Evolutionary conservation across 2,329 filamentous ascomycete genomes (phyloP).

Genomic region (Pyrenochaeta sp.): DNA sequence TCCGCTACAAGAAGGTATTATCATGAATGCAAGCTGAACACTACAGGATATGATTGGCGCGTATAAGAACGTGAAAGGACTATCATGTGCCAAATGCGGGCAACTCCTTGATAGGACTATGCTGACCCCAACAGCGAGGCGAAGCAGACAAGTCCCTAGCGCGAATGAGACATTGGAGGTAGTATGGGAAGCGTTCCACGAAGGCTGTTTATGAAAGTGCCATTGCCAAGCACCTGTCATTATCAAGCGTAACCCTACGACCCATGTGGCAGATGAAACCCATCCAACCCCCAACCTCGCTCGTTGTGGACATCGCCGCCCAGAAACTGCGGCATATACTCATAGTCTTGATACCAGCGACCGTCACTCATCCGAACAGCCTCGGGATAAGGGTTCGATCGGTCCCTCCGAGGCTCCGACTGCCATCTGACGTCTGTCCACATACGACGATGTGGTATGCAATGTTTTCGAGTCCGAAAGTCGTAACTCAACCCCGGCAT

Average conservation of each 20-base stretch:
- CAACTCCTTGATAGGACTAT: constrained; percentile 37
- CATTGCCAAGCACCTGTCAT: no score
- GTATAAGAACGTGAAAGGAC: constrained; percentile 44
- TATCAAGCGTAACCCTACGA: neutral
- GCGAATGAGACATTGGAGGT: constrained; percentile 26
- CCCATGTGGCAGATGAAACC: neutral
- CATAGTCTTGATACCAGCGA: constrained; percentile 32
- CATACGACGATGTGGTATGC: constrained; percentile 26
- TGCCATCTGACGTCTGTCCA: constrained; percentile 48
- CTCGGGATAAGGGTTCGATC: constrained; percentile 27
- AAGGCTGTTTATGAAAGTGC: constrained; percentile 38
- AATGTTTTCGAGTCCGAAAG: constrained; percentile 46
- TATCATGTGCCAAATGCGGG: constrained; percentile 43
- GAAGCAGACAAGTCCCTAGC: constrained; percentile 31
- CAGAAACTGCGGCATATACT: constrained; percentile 18
- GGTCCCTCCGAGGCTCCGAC: constrained; percentile 26
- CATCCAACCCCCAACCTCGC: neutral
- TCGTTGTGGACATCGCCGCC: constrained; percentile 6
- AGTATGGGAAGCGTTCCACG: constrained; percentile 49
- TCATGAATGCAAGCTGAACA: constrained; percentile 16
- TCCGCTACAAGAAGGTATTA: neutral
- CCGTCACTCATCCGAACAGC: constrained; percentile 37
- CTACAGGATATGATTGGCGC: constrained; percentile 50
- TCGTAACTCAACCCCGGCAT: constrained; percentile 42
- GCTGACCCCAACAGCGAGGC: constrained; percentile 41